Base-by-base conservation (phyloP, 2,329 filamentous ascomycete species). In the Aaosphaeria arxii region DNA sequence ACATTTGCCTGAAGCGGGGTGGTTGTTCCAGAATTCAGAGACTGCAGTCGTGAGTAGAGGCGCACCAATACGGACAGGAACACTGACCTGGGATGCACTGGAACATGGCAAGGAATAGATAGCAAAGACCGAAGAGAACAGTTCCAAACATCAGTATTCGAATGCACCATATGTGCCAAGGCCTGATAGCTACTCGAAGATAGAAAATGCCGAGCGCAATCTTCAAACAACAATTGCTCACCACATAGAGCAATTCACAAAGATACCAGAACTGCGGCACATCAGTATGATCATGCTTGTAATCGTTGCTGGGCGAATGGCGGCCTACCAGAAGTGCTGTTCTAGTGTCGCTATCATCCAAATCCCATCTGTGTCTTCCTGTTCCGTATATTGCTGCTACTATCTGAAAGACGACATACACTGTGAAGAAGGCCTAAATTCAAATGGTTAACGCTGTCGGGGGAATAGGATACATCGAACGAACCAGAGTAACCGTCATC, bases 211-310 rank as follows among this genome's bases (percentile, higher is more conserved):
- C 76, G 44, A 82, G 77, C 1, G 78, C 75, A 35, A 80, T 69
- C 49, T 80, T 80, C 41, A 78, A 70, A 9, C 76, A 58, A 36
- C 73, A 70, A 24, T 72, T 77, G 5, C 73, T 70, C 46, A 78
- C 61, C 6, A 77, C 73, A 58, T 82, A 83, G 52, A 75, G 74
- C n/a, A 78, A 64, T 55, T 82, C 79, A 53, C 77, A 78, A n/a
- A 82, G 71, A 67, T 76, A 82, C 78, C 77, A 82, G 54, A 66
- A 72, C 71, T 73, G 29, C 44, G 7, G 7, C 31, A 2, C 6
- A 38, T 46, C 11, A 36, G 33, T 9, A 36, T n/a, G 17, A 24
- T 24, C 17, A 24, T 24, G 17, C 17, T 24, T 24, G 17, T 24
- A 24, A 24, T 24, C 17, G 17, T 36, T 36, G 9, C 9, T 9